These are phyloP conservation scores for Nitzschia putrida DNA, from an alignment of 108 stramenopile genomes.

Conservation along the genomic window DNA sequence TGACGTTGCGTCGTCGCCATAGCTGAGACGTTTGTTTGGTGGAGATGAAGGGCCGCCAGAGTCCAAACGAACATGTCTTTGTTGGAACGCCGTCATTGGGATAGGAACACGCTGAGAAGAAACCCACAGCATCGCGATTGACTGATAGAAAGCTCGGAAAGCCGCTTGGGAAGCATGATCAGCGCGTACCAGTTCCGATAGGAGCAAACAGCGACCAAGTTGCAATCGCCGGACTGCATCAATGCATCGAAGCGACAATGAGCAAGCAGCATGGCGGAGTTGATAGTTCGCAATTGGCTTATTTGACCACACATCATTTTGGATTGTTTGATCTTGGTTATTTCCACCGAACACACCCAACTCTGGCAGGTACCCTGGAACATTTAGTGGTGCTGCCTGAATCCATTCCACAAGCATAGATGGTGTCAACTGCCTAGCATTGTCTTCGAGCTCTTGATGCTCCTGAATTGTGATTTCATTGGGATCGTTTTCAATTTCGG, in stretches of 20 bases:
- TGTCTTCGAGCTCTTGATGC: slow-evolving; percentile 14
- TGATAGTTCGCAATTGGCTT: slow-evolving; percentile 36
- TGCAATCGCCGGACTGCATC: slow-evolving; percentile 39
- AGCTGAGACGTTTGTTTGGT: slow-evolving; percentile 44
- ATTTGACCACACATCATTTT: slow-evolving; percentile 10
- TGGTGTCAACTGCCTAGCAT: slow-evolving; percentile 8
- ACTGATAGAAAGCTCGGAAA: slow-evolving; percentile 34
- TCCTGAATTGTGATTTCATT: slow-evolving; percentile 10
- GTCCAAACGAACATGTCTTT: not conserved
- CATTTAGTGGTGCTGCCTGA: slow-evolving; percentile 7
- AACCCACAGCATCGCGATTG: slow-evolving; percentile 40
- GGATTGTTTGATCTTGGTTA: not conserved
- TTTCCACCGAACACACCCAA: slow-evolving; percentile 5
- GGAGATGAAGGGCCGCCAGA: slow-evolving; percentile 15
- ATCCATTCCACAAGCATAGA: slow-evolving; percentile 27
- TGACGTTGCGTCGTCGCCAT: slow-evolving; percentile 27
- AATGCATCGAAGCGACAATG: slow-evolving; percentile 20
- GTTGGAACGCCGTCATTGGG: slow-evolving; percentile 25
- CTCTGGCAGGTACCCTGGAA: slow-evolving; percentile 3
- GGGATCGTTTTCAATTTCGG: slow-evolving; percentile 5
- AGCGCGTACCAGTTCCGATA: slow-evolving; percentile 26
- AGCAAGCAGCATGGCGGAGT: slow-evolving; percentile 41
- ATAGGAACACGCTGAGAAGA: slow-evolving; percentile 40
- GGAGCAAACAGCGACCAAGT: slow-evolving; percentile 39
- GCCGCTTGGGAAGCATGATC: slow-evolving; percentile 19